Percentiles rank a stretch among this genome's conserved stretches.
Evolutionary conservation across 345 rosid species (phyloP).

Genomic region (Pistacia integerrima): DNA sequence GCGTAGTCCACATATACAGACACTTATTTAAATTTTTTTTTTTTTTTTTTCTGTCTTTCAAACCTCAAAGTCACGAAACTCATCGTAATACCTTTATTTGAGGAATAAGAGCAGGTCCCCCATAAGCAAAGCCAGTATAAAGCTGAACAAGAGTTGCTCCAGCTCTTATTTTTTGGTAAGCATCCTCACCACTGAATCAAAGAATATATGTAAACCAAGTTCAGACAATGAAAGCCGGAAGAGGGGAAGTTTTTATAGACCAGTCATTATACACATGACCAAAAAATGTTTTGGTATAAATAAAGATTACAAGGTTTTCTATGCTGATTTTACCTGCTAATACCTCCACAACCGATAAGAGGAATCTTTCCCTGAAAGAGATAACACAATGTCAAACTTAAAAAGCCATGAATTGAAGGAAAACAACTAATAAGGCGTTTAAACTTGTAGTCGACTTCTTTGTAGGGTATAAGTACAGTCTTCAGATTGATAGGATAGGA

Average conservation of each 20-base stretch:
- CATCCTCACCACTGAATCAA: constrained; percentile 88
- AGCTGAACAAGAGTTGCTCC: constrained; percentile 98
- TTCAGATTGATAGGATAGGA: too few relatives aligned
- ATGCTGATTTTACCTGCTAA: constrained; percentile 62
- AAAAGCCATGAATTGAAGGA: background rate
- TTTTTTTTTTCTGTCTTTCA: background rate
- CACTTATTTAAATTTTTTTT: background rate
- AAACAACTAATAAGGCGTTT: background rate
- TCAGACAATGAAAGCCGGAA: background rate
- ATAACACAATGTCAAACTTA: constrained; percentile 10
- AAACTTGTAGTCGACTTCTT: too few relatives aligned
- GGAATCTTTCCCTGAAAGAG: constrained; percentile 85
- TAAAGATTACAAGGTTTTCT: background rate
- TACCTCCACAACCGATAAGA: constrained; percentile 89
- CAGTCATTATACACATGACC: background rate
- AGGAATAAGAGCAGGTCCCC: constrained; percentile 96
- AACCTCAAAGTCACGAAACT: background rate
- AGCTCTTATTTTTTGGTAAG: constrained; percentile 87
- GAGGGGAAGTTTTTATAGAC: background rate
- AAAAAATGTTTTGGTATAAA: constrained; percentile 7
- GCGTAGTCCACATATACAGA: background rate
- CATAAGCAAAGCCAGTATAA: constrained; percentile 91
- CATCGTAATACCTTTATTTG: constrained; percentile 64
- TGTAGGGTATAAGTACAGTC: too few relatives aligned
- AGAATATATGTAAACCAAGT: constrained; percentile 8